Evolutionary conservation across 805 yeast genomes (phyloP), one percentile per base, ranked within the genome.

Genomic region (Barnettozyma vustinii): DNA sequence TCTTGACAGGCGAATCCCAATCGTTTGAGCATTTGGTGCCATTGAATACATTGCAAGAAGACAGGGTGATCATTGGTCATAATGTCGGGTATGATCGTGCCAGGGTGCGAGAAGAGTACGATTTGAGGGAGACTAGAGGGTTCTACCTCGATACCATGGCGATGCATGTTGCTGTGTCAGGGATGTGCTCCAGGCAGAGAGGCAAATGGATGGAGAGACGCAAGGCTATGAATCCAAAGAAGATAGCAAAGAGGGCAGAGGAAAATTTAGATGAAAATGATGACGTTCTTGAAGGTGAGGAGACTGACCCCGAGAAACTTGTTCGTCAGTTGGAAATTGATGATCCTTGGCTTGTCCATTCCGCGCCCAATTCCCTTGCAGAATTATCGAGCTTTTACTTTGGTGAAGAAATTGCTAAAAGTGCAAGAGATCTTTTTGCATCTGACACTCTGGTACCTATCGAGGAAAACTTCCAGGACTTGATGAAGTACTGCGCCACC

Each of bases 121-220:
- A 76, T 57, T 62, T 91, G 33, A 65, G 71, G 30, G 77, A 73
- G 41, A 73, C 96, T 1, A 80, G 83, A 55, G 86, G 87, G 1
- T 90, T 89, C 65, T 94, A 72, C 59, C 55, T 95, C 50, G 99
- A 94, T 65, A 91, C 96, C 1, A 87, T 92, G 90, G 84, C 97
- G 1, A 68, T 94, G 18, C 99, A 94, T 66, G 80, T 91, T 32
- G 95, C 98, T 1, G 79, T 83, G 0, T 80, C 84, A 45, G 99
- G 99, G 0, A 84, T 94, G 78, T 88, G 97, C 63, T 87, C 97
- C 2, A 81, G 87, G 57, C 99, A 94, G 61, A 68, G 98, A 52
- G 84, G 89, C 0, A 73, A 77, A 16, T 94, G 94, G 87, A 64
- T 78, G 56, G 81, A 78, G 51, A 81, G 76, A 56, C 73, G 69